A percentile compares a stretch with the other conserved stretches of the same genome.
Evolutionary conservation across 2,329 filamentous ascomycete species (phyloP).

Genomic region (Clonostachys rosea): DNA sequence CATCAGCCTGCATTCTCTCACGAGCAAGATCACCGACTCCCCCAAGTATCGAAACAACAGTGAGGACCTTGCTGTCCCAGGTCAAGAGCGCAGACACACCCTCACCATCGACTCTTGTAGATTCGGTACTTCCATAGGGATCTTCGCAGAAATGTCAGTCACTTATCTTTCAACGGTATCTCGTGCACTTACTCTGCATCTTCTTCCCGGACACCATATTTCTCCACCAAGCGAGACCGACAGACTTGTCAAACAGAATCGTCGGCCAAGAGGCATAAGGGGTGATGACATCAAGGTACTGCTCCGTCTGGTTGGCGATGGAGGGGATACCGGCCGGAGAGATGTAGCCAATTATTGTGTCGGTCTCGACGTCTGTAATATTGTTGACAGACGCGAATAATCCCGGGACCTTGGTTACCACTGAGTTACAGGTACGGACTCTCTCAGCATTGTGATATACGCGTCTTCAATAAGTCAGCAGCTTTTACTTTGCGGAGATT

Average conservation of each 20-base stretch:
- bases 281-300: conserved; percentile 33
- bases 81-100: conserved; percentile 30
- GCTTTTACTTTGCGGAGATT: neutral
- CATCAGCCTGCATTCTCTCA: conserved; percentile 26
- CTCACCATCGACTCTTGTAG: conserved; percentile 28
- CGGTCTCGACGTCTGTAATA: conserved; percentile 25
- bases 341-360: conserved; percentile 31
- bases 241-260: conserved; percentile 26
- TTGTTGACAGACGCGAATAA: conserved; percentile 37
- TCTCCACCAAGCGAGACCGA: conserved; percentile 34
- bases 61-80: conserved; percentile 38
- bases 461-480: conserved; percentile 11
- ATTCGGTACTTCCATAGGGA: conserved; percentile 33
- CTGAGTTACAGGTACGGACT: conserved; percentile 33
- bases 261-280: conserved; percentile 31
- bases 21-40: conserved; percentile 29
- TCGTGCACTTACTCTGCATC: conserved; percentile 32
- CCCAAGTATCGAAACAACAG: conserved; percentile 28
- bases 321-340: conserved; percentile 33
- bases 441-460: conserved; percentile 31
- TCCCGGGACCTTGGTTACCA: conserved; percentile 26
- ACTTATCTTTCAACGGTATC: neutral
- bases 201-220: conserved; percentile 34
- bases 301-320: conserved; percentile 28
- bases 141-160: conserved; percentile 12